Evolutionary conservation across 2,329 filamentous ascomycete species (phyloP), one percentile per base, ranked within the genome.

Genomic region (Cladorrhinum sp.): DNA sequence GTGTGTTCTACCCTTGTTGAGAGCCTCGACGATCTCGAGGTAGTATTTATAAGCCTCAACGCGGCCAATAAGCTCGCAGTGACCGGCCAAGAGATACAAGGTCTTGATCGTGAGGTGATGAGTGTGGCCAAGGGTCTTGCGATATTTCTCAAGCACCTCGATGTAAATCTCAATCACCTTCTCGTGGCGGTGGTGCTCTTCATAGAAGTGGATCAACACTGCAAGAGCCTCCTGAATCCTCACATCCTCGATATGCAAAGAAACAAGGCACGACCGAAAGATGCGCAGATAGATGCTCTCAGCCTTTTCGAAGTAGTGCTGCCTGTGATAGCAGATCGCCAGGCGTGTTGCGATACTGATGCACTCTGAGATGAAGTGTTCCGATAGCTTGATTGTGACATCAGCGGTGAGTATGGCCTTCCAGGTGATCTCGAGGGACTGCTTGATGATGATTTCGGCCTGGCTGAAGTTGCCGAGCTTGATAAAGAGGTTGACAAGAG

Each of bases 351-450:
- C 74, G 2, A 75, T 64, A 14, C 64, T 48, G 14, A 77, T 70
- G 4, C 68, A 71, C 62, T 77, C 74, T 2, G 66, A 67, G 9
- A 70, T 59, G 4, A 69, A 74, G 28, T 71, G 68, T 48, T 73
- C 72, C 3, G 62, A 60, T 4, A 68, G 62, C 53, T 67, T 67
- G 23, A 76, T 65, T 2, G 65, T 72, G 48, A 73, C 60, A 50
- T 75, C 72, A 2, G 62, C 66, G 2, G 65, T 71, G 26, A 77
- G 58, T 2, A 77, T 65, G 1, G 70, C 71, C 63, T 74, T 74
- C 76, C 76, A 77, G 4, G 73, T 73, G 24, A 76, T 67, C 62
- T 76, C 73, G 0, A 77, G 70, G 0, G 75, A 72, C 57, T 69
- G 65, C 58, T 68, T 73, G 55, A 75, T 71, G 18, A 74, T 63